Base-by-base conservation (phyloP, 768 basidiomycete genomes). In the Postia placenta region DNA sequence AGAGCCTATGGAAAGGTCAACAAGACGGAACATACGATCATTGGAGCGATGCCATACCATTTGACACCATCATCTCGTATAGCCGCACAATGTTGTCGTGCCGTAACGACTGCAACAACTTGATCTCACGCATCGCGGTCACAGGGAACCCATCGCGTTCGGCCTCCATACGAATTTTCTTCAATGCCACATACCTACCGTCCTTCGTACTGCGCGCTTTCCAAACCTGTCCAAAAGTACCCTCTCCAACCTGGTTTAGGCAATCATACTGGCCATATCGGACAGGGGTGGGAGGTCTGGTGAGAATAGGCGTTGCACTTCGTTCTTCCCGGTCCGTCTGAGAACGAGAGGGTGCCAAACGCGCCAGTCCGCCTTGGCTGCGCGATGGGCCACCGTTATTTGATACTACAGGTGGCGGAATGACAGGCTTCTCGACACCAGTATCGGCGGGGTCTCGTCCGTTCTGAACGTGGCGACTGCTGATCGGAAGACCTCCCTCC, bases 141-240 rank as follows among this genome's bases (percentile, higher is more conserved):
- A 99, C 92, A 12, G 96, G 96, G 66, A 99, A 99, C 0, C 96
- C 96, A 63, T 99, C 96, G 60, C 80, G 83, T 69, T 99, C 96
- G 4, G 87, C 79, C 65, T 99, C 96, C 94, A 99, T 96, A 37
- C 94, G 79, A 61, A 99, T 97, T 46, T 93, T 80, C 73, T 99
- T 99, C 55, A 99, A 69, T 15, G 96, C 96, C 33, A 97, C 93
- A 53, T 85, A 72, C 11, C 75, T 64, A 30, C 81, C 85, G n/a
- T 81, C 85, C 42, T 84, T 72, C 9, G 78, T 82, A 56, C 95
- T 93, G 51, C 81, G 78, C 2, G 95, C 95, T 67, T 99, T 99
- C 72, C 96, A 88, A 1, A 99, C 95, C 65, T 98, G 95, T 20
- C 95, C 95, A 62, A 98, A 99, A 2, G 96, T 99, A 2, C 96